A percentile compares a stretch with the other conserved stretches of the same genome.
phyloP scores from a whole-genome alignment of 1,284 basidiomycete species.

The Sphaerobolus stellatus region DNA sequence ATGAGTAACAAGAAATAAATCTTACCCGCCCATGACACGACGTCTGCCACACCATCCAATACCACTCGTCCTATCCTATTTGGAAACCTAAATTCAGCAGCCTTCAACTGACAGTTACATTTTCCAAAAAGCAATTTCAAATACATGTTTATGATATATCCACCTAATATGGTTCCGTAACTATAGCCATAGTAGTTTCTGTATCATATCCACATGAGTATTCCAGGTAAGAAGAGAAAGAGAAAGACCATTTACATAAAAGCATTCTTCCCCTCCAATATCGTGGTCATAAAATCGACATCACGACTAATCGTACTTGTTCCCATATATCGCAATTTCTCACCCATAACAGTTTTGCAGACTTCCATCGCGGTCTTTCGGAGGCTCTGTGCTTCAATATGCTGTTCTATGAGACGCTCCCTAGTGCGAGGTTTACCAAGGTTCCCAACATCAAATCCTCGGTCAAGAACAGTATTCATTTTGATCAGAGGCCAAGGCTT shows the following conservation, averaged over 20 bases:
- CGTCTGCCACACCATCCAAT: conserved; percentile 15
- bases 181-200: conserved; percentile 18
- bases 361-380: conserved; percentile 36
- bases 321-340: conserved; percentile 42
- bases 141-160: conserved; percentile 30
- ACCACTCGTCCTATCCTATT: conserved; percentile 14
- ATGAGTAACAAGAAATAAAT: not conserved
- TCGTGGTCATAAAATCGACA: conserved; percentile 40
- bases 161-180: conserved; percentile 25
- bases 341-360: conserved; percentile 40
- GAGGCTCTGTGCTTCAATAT: conserved; percentile 34
- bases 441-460: conserved; percentile 35
- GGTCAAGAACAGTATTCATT: conserved; percentile 37
- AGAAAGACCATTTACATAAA: conserved; percentile 43
- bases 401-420: conserved; percentile 33
- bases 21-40: conserved; percentile 13
- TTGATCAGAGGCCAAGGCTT: conserved; percentile 20
- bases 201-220: too few relatives aligned
- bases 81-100: conserved; percentile 13
- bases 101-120: not conserved
- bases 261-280: conserved; percentile 39
- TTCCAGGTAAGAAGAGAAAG: too few relatives aligned
- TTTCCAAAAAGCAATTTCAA: not conserved
- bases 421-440: conserved; percentile 25
- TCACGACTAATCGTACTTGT: conserved; percentile 44